phyloP scores from a whole-genome alignment of 1,139 yeast genomes.

The Dujonia santamariae region DNA sequence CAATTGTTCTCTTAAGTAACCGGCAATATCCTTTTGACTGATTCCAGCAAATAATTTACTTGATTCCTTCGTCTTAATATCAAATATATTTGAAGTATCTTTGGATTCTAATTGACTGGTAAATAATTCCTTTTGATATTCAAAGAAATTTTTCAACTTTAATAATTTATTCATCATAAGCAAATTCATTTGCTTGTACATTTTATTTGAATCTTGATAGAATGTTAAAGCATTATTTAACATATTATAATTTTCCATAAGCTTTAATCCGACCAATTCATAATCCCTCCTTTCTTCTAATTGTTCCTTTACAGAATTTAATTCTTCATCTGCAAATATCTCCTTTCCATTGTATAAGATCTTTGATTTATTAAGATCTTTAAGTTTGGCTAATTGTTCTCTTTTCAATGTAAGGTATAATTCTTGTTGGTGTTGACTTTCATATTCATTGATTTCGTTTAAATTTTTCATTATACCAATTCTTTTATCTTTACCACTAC shows the following conservation, averaged over 20 bases:
- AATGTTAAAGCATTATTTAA: constrained; percentile 31
- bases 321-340: constrained; percentile 28
- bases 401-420: constrained; percentile 22
- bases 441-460: constrained; percentile 14
- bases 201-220: constrained; percentile 38
- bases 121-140: constrained; percentile 33
- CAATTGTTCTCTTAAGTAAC: constrained; percentile 6
- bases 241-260: constrained; percentile 33
- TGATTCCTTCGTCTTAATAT: constrained; percentile 35
- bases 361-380: constrained; percentile 23
- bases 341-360: constrained; percentile 20
- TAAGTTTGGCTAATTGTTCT: constrained; percentile 24
- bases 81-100: constrained; percentile 23
- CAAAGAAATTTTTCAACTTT: constrained; percentile 40
- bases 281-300: constrained; percentile 27
- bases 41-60: constrained; percentile 32
- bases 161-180: constrained; percentile 33
- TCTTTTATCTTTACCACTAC: constrained; percentile 22
- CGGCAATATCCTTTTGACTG: constrained; percentile 20
- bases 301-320: constrained; percentile 15
- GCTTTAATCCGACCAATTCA: constrained; percentile 32
- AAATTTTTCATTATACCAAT: constrained; percentile 18
- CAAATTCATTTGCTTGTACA: constrained; percentile 31
- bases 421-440: constrained; percentile 15
- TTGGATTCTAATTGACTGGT: constrained; percentile 18